Conservation (phyloP, 192 early-diverging fungal genomes). For the Backusella parvicylindrica region DNA sequence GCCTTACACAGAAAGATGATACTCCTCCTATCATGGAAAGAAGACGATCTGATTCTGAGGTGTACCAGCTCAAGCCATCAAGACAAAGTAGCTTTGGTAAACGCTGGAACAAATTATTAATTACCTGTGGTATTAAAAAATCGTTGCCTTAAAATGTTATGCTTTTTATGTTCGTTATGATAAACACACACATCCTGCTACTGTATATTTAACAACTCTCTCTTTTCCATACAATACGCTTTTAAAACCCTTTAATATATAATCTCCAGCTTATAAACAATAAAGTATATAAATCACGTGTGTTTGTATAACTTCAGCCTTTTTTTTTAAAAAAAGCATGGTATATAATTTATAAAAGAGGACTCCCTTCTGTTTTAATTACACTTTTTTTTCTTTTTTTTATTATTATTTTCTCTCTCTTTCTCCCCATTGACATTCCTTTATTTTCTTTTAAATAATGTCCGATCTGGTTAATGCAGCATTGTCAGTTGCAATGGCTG, state of each 20-base stretch:
- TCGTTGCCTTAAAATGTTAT: not conserved
- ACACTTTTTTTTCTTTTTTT: not conserved
- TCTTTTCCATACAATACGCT: no score
- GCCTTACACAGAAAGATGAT: not conserved
- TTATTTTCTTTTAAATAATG: not conserved
- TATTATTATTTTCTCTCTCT: not conserved
- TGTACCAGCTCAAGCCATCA: not conserved
- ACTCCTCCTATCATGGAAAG: not conserved
- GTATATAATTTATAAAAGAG: not conserved
- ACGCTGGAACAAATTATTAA: conserved; percentile 4
- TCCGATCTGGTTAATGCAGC: not conserved
- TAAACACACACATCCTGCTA: no score
- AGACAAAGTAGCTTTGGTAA: not conserved
- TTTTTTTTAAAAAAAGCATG: no score
- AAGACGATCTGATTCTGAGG: conserved; percentile 8
- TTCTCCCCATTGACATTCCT: not conserved
- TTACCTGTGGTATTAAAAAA: not conserved
- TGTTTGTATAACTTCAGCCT: not conserved
- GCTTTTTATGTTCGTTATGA: not conserved
- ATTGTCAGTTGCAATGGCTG: conserved; percentile 47
- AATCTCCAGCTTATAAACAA: not conserved
- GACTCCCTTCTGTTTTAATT: not conserved
- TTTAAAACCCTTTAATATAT: not conserved
- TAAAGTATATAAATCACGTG: not conserved
- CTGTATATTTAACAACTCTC: no score